Percentiles rank a stretch among this genome's conserved stretches.
These are phyloP conservation scores for Jaltomata sinuosa DNA, from an alignment of 257 asterid genomes.

Conservation along the genomic window DNA sequence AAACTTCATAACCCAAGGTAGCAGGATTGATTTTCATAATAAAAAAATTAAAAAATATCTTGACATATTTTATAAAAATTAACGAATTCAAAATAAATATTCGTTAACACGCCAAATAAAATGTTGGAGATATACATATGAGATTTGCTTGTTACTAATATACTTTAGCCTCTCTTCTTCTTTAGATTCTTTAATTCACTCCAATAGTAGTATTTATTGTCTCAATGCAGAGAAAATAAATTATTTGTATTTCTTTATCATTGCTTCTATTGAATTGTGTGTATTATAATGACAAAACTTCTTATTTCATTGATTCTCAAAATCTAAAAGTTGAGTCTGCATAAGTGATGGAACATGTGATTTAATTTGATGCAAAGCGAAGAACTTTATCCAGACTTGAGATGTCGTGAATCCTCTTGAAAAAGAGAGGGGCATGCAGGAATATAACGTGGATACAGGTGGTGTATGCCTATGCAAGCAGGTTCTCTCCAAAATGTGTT, in stretches of 20 bases:
- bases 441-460: background rate
- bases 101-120: background rate
- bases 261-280: background rate
- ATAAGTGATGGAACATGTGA: background rate
- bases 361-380: background rate
- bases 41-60: background rate
- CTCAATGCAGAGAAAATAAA: background rate
- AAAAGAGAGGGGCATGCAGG: background rate
- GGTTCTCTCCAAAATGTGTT: background rate
- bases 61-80: background rate
- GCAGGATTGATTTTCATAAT: background rate
- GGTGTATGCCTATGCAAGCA: background rate
- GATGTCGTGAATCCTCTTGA: background rate
- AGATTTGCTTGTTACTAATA: background rate
- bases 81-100: background rate
- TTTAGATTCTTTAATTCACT: background rate
- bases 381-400: background rate
- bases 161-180: background rate
- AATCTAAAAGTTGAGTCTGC: background rate
- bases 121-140: background rate
- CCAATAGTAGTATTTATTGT: background rate
- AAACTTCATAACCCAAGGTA: background rate
- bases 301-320: background rate
- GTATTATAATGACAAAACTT: background rate
- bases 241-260: background rate